Evolutionary conservation across 116 monocot genomes (phyloP).

Genomic region (Zostera marina): DNA sequence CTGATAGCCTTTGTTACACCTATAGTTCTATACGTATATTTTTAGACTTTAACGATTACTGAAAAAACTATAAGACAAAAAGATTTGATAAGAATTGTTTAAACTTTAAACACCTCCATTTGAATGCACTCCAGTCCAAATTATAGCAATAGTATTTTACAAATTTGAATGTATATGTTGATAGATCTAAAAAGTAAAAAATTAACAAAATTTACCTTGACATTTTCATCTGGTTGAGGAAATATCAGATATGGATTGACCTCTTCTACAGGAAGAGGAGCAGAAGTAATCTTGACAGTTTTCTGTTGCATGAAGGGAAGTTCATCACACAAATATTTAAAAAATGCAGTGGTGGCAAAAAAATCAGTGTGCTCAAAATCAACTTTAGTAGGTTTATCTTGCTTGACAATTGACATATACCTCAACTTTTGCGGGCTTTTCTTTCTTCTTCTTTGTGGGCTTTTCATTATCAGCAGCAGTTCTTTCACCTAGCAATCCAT

Average conservation of each 20-base stretch:
- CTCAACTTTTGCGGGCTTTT: slow-evolving; percentile 69
- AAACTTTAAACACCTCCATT: not conserved
- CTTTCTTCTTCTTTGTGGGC: slow-evolving; percentile 86
- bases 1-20: too few relatives aligned
- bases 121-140: not conserved
- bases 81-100: not conserved
- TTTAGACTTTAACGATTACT: too few relatives aligned
- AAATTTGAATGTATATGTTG: too few relatives aligned
- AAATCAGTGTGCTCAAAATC: not conserved
- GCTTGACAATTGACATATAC: slow-evolving; percentile 22
- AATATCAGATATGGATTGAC: slow-evolving; percentile 85
- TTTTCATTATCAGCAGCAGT: slow-evolving; percentile 79
- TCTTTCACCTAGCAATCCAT: slow-evolving; percentile 59
- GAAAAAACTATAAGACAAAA: not conserved
- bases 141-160: not conserved
- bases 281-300: slow-evolving; percentile 8
- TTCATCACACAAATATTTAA: not conserved
- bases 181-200: too few relatives aligned
- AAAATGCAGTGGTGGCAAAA: not conserved
- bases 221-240: slow-evolving; percentile 75
- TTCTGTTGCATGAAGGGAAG: slow-evolving; percentile 31
- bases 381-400: not conserved
- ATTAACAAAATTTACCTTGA: slow-evolving; percentile 32
- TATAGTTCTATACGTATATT: too few relatives aligned
- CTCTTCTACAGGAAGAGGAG: slow-evolving; percentile 55